Evolutionary conservation across 2,329 filamentous ascomycete species (phyloP).

Genomic region (Aspergillus sp.): DNA sequence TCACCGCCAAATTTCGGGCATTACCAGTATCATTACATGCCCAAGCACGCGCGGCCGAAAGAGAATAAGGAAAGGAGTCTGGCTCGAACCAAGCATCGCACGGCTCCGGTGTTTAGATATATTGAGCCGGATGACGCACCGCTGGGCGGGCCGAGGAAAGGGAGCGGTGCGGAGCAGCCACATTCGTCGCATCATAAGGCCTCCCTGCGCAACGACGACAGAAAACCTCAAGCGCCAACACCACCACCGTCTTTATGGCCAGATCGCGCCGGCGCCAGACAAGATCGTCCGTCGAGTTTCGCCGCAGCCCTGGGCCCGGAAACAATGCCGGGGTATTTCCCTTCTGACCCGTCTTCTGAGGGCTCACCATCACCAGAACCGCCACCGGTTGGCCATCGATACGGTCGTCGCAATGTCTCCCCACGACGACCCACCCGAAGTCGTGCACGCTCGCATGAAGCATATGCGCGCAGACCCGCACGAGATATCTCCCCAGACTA

Average conservation of each 20-base stretch:
- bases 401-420: slow-evolving; percentile 18
- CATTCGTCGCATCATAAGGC: background rate
- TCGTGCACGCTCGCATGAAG: slow-evolving; percentile 32
- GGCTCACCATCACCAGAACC: slow-evolving; percentile 9
- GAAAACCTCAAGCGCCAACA: slow-evolving; percentile 17
- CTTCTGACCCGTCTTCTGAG: slow-evolving; percentile 24
- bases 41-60: slow-evolving; percentile 16
- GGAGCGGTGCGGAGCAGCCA: slow-evolving; percentile 13
- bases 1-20: slow-evolving; percentile 23
- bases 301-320: slow-evolving; percentile 14
- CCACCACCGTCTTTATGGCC: slow-evolving; percentile 13
- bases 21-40: slow-evolving; percentile 5
- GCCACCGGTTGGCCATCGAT: slow-evolving; percentile 5
- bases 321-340: slow-evolving; percentile 12
- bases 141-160: slow-evolving; percentile 12
- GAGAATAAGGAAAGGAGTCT: slow-evolving; percentile 18
- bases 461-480: slow-evolving; percentile 22
- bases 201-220: background rate
- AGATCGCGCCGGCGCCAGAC: slow-evolving; percentile 13
- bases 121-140: slow-evolving; percentile 14
- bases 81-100: slow-evolving; percentile 10
- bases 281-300: slow-evolving; percentile 13
- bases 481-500: slow-evolving; percentile 21
- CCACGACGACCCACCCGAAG: slow-evolving; percentile 16
- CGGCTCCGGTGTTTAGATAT: slow-evolving; percentile 10